Evolutionary conservation across 225 moss, liverwort and hornwort species (phyloP), one percentile per base, ranked within the genome.

Genomic region (Rhytidiadelphus loreus): DNA sequence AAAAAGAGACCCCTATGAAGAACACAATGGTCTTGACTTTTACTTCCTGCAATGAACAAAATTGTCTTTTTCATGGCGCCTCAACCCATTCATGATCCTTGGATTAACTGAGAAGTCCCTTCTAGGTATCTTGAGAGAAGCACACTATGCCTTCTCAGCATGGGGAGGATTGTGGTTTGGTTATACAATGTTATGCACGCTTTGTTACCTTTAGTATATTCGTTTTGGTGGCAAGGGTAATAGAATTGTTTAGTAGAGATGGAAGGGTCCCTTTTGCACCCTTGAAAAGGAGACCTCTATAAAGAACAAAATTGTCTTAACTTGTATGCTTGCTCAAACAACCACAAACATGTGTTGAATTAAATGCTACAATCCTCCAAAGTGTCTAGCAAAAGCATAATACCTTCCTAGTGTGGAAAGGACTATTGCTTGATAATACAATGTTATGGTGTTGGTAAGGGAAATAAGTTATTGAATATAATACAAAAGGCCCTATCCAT

Each of bases 341-440:
- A 15, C 25, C 1, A 14, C 24, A 23, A 3, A 26, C 3, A 15
- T 25, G 15, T 43, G 5, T 26, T 41, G 15, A 41, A 70, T 41
- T 15, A 5, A 26, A 0, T 15, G 5, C 2, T 50, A 8, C 7
- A 32, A 33, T 33, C 5, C 0, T 21, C 8, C 0, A 0, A 7
- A 1, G 4, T 8, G 50, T 74, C 7, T 50, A 48, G 32, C 12
- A 7, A 32, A 41, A 74, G 4, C 12, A 74, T 7, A 12, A 32
- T 12, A 29, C 32, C n/a, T 22, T 22, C 1, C 2, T 0, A n/a
- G 2, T 22, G n/a, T n/a, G 0, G 7, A 2, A n/a, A 68, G 4
- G 7, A 48, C 48, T 3, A 12, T 48, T 74, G 4, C 0, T 46
- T 30, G 7, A 2, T 19, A 4, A 19, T 28, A 48, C 1, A 30